Conservation (phyloP, 352 stramenopile species). For the Pythium phragmiticola region DNA sequence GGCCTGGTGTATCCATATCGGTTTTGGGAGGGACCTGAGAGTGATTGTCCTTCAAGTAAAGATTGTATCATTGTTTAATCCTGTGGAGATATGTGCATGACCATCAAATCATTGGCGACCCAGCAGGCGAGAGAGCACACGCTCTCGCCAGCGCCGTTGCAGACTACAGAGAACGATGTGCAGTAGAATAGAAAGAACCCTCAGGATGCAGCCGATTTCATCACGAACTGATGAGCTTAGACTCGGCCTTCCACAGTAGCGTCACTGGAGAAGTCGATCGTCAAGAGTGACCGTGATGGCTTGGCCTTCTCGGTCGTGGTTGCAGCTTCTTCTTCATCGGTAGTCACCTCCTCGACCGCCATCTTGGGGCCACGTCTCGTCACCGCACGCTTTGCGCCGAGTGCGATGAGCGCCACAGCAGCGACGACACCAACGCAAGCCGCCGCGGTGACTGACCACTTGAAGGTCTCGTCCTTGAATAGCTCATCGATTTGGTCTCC, state of each 20-base stretch:
- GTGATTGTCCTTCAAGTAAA: no score
- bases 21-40: no score
- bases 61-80: no score
- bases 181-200: background rate
- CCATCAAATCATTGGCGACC: constrained; percentile 11
- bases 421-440: constrained; percentile 30
- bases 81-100: background rate
- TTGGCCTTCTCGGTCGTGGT: background rate
- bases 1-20: no score
- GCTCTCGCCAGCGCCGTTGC: constrained; percentile 9
- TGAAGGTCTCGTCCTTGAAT: constrained; percentile 18
- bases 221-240: background rate
- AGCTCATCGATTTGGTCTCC: constrained; percentile 7
- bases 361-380: constrained; percentile 1
- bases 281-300: background rate
- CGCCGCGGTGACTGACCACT: constrained; percentile 15
- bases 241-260: background rate
- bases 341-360: background rate
- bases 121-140: background rate
- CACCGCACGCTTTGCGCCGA: constrained; percentile 30
- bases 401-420: constrained; percentile 26
- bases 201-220: background rate
- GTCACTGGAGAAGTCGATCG: background rate
- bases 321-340: background rate
- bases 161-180: constrained; percentile 13